Evolutionary conservation across 257 asterid species (phyloP), one percentile per base, ranked within the genome.

Genomic region (Cordia subcordata): DNA sequence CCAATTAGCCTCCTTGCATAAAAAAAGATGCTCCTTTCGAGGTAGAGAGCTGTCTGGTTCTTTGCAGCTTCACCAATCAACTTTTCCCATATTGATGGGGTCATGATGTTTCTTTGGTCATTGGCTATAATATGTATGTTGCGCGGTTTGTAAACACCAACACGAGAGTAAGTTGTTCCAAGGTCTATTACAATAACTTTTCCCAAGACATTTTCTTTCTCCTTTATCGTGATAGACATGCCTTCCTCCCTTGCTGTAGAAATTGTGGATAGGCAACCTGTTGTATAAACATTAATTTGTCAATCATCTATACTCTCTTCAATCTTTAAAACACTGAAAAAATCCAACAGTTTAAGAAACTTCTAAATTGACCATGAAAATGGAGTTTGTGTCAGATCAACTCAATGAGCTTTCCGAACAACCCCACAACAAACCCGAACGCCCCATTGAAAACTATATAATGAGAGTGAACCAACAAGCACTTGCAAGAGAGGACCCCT

Each of bases 51-150:
- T 10, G 64, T 47, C 11, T 18, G 54, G 27, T 59, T 59, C 64
- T 59, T 59, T 6, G 64, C 64, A 42, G 64, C 64, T 52, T 59
- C 64, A 10, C 63, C 63, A 13, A 58, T 58, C 33, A 58, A 42
- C 27, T 35, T 58, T 27, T 58, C 54, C 64, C 64, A 59, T n/a
- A n/a, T n/a, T 59, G 64, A 59, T 22, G 64, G 64, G 42, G 63
- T 59, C 16, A 59, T 59, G 17, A 49, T 51, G 18, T 59, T 45
- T 17, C 63, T 52, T 59, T 59, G 63, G 40, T 59, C 63, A 38
- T 58, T 58, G 0, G 63, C 51, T 58, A 58, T 58, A 35, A 58
- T 58, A 11, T 39, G 50, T 8, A 58, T 37, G 39, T 42, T 32
- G 4, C 37, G 37, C 13, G 39, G 19, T 47, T 58, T 58, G 51